Evolutionary conservation across 768 basidiomycete species (phyloP).

Genomic region (Mycena galopus): DNA sequence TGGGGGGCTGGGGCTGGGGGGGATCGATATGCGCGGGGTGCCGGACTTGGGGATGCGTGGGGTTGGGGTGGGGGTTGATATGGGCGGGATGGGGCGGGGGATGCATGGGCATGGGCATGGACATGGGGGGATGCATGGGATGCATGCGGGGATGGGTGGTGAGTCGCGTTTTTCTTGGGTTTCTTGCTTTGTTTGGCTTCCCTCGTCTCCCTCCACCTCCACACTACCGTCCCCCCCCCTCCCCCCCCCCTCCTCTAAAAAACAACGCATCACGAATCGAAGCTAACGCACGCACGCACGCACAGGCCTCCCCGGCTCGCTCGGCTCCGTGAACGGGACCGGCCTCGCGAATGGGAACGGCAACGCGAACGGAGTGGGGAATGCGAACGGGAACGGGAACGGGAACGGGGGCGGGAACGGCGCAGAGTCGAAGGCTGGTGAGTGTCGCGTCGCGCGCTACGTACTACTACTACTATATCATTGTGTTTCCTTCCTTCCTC

Average conservation of each 20-base stretch:
- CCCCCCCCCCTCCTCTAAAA: not conserved
- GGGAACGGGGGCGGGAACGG: not conserved
- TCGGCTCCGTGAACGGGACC: not conserved
- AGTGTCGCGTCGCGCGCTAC: no score
- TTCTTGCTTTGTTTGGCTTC: not conserved
- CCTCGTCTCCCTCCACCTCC: not conserved
- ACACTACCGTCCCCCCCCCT: not conserved
- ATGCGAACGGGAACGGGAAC: not conserved
- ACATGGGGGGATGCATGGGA: slow-evolving; percentile 6
- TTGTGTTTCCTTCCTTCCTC: no score
- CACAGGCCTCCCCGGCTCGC: slow-evolving; percentile 2
- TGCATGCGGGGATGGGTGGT: slow-evolving; percentile 1
- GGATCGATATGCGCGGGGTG: slow-evolving; percentile 5
- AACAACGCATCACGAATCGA: not conserved
- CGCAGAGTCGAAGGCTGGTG: no score
- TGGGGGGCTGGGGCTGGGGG: slow-evolving; percentile 12
- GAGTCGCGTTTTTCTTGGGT: not conserved
- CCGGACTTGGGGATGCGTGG: not conserved
- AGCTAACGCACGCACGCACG: not conserved
- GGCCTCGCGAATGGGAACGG: not conserved
- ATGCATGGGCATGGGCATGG: not conserved
- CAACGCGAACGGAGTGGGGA: not conserved
- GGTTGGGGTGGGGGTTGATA: not conserved
- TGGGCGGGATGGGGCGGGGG: not conserved
- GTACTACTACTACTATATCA: no score